These are phyloP conservation scores for Aspergillus brasiliensis DNA, from an alignment of 2,329 filamentous ascomycete genomes.

Conservation along the genomic window DNA sequence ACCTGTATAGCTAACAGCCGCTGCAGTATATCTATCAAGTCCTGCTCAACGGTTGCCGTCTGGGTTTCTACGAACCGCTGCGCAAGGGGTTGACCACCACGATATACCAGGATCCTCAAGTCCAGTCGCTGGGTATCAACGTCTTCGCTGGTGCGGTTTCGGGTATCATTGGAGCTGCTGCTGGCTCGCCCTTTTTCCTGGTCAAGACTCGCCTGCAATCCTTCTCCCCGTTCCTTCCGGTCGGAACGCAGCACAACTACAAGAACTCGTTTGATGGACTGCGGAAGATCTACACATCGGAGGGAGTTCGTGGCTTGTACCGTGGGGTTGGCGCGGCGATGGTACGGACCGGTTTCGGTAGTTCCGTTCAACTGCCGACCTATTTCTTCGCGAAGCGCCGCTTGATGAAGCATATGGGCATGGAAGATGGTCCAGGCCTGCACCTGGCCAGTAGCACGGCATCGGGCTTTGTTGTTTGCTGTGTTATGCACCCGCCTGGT, in stretches of 20 bases:
- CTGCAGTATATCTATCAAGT: slow-evolving; percentile 87
- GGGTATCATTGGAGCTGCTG: slow-evolving; percentile 87
- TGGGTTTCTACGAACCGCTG: slow-evolving; percentile 97
- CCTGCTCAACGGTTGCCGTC: slow-evolving; percentile 90
- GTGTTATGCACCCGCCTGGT: slow-evolving; percentile 96
- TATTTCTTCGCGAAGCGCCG: slow-evolving; percentile 97
- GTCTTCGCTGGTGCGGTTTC: slow-evolving; percentile 89
- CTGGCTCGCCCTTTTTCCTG: slow-evolving; percentile 94
- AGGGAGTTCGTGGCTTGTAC: slow-evolving; percentile 82
- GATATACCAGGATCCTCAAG: slow-evolving; percentile 70
- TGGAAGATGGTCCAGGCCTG: slow-evolving; percentile 86
- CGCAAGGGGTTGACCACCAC: slow-evolving; percentile 69
- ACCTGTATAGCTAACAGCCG: slow-evolving; percentile 8
- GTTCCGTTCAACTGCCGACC: slow-evolving; percentile 92
- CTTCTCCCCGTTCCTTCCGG: slow-evolving; percentile 86
- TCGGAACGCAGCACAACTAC: slow-evolving; percentile 96
- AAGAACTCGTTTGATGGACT: slow-evolving; percentile 82
- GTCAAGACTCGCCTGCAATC: slow-evolving; percentile 96
- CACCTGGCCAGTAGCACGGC: slow-evolving; percentile 86
- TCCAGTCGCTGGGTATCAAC: slow-evolving; percentile 86
- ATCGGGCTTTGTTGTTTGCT: slow-evolving; percentile 95
- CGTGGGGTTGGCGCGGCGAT: slow-evolving; percentile 89
- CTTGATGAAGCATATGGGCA: slow-evolving; percentile 76
- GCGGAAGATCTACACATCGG: slow-evolving; percentile 72
- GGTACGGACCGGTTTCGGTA: slow-evolving; percentile 94